Conservation (phyloP, 306 rosid genomes). For the Adenanthera pavonina region DNA sequence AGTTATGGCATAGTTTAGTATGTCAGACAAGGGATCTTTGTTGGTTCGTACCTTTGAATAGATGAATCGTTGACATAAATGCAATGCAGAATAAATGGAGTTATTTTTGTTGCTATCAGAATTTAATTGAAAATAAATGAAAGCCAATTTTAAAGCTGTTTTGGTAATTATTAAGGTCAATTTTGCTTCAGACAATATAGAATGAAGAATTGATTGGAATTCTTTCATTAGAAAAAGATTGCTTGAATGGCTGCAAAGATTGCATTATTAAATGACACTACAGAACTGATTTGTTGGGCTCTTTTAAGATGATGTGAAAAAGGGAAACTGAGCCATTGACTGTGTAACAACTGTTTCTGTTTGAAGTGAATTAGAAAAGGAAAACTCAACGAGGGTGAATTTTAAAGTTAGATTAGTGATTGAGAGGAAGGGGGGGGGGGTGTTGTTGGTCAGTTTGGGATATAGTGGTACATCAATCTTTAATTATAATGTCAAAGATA, state of each 20-base stretch:
- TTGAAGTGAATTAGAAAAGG: background rate
- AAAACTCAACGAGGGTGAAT: background rate
- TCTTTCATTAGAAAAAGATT: background rate
- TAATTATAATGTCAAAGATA: background rate
- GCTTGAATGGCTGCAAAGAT: background rate
- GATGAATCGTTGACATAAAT: background rate
- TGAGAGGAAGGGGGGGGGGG: too few relatives aligned
- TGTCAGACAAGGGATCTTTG: background rate
- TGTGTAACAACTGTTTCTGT: background rate
- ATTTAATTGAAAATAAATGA: background rate
- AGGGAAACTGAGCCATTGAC: background rate
- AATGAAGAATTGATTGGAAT: background rate
- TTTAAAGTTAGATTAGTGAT: background rate
- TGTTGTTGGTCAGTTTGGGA: background rate
- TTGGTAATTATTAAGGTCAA: background rate
- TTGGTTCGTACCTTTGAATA: background rate
- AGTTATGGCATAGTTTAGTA: slow-evolving; percentile 29
- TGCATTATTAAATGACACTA: background rate
- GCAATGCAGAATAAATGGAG: background rate
- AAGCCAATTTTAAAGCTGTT: background rate
- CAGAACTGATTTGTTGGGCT: background rate
- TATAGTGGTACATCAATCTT: background rate
- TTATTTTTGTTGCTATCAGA: background rate
- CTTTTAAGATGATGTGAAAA: background rate
- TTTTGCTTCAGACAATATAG: background rate